These are phyloP conservation scores for Hypoxylon trugodes DNA, from an alignment of 495 filamentous ascomycete genomes.

Conservation along the genomic window DNA sequence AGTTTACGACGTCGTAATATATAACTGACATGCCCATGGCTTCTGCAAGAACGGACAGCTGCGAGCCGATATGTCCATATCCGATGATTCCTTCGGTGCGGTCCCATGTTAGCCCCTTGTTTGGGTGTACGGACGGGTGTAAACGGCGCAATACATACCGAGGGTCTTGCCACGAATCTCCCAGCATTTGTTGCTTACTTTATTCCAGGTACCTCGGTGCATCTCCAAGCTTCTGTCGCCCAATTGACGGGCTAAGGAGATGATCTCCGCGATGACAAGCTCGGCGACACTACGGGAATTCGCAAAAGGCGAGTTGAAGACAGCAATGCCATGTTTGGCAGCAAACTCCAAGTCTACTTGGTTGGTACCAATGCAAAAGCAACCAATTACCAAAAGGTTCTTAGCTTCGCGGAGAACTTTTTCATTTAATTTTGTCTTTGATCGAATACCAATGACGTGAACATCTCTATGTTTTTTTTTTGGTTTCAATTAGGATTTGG, in stretches of 20 bases:
- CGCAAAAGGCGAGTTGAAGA: slow-evolving; percentile 99
- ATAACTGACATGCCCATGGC: slow-evolving; percentile 97
- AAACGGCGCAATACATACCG: slow-evolving; percentile 57
- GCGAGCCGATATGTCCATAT: slow-evolving; percentile 97
- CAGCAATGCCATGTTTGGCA: slow-evolving; percentile 89
- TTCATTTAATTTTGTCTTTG: slow-evolving; percentile 92
- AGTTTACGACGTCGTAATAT: slow-evolving; percentile 90
- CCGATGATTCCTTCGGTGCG: slow-evolving; percentile 78
- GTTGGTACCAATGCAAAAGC: slow-evolving; percentile 99
- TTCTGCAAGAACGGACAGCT: slow-evolving; percentile 94
- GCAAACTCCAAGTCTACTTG: slow-evolving; percentile 96
- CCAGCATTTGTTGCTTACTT: slow-evolving; percentile 95
- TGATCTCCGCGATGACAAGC: slow-evolving; percentile 93
- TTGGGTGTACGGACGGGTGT: background rate
- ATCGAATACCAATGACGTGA: slow-evolving; percentile 97
- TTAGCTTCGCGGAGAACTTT: slow-evolving; percentile 87
- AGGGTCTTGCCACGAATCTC: slow-evolving; percentile 98
- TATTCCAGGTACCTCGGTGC: slow-evolving; percentile 96
- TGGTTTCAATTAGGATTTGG: slow-evolving; percentile 13
- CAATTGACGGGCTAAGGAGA: slow-evolving; percentile 87
- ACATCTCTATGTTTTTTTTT: slow-evolving; percentile 72
- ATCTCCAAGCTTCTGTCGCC: slow-evolving; percentile 94
- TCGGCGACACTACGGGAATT: slow-evolving; percentile 98
- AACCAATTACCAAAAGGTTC: slow-evolving; percentile 94
- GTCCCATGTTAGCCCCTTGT: slow-evolving; percentile 25